Evolutionary conservation across 371 early-diverging fungal genomes (phyloP).

Genomic region (Basidiobolus meristosporus): DNA sequence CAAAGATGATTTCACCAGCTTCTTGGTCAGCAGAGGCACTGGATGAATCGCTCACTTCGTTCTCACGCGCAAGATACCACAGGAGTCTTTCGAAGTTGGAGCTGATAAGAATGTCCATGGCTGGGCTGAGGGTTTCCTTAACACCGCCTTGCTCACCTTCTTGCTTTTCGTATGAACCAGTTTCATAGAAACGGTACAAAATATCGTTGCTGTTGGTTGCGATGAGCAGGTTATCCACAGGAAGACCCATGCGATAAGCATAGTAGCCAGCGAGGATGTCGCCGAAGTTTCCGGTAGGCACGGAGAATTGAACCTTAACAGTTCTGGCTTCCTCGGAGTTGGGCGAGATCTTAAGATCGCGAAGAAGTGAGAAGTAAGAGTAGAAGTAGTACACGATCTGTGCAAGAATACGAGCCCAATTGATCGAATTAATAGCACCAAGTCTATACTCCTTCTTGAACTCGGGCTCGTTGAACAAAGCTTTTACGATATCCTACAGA

Average conservation of each 20-base stretch:
- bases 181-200: conserved; percentile 78
- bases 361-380: conserved; percentile 57
- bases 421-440: conserved; percentile 96
- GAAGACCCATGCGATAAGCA: conserved; percentile 82
- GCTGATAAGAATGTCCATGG: conserved; percentile 91
- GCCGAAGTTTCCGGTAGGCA: conserved; percentile 98
- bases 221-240: conserved; percentile 55
- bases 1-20: conserved; percentile 33
- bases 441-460: conserved; percentile 62
- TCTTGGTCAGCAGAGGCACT: conserved; percentile 12
- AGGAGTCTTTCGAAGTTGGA: conserved; percentile 93
- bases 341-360: conserved; percentile 27
- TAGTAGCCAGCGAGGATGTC: conserved; percentile 91
- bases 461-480: conserved; percentile 55
- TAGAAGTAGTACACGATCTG: conserved; percentile 92
- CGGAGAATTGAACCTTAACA: conserved; percentile 54
- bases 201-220: conserved; percentile 96
- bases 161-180: conserved; percentile 61
- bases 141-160: conserved; percentile 39
- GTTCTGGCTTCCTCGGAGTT: conserved; percentile 13
- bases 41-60: conserved; percentile 11
- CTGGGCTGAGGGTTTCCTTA: conserved; percentile 74
- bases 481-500: conserved; percentile 67
- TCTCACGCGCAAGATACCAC: conserved; percentile 68
- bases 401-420: conserved; percentile 93